phyloP scores from a whole-genome alignment of 257 asterid genomes.

The Agastache rugosa region DNA sequence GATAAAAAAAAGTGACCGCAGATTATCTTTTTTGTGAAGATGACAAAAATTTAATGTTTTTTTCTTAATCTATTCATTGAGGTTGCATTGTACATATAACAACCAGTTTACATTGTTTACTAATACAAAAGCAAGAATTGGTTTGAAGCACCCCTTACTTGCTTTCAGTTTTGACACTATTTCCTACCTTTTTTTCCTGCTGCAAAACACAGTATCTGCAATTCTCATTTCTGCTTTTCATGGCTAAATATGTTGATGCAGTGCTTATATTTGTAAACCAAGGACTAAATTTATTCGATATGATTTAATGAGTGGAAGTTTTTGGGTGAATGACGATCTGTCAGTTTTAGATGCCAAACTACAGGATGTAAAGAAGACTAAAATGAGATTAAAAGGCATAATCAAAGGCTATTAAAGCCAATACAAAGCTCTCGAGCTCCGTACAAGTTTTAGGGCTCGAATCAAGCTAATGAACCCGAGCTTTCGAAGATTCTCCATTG shows the following conservation, averaged over 20 bases:
- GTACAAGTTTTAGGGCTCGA: no score
- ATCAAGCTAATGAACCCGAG: no score
- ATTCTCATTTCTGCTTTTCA: background rate
- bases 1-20: background rate
- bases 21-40: background rate
- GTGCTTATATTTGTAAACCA: background rate
- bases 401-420: no score
- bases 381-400: no score
- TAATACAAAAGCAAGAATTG: background rate
- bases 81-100: no score
- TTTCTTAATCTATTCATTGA: background rate
- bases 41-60: background rate
- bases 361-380: constrained; percentile 6
- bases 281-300: background rate
- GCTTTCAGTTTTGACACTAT: background rate
- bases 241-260: background rate
- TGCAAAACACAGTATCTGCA: background rate
- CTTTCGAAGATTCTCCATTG: no score
- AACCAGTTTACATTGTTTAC: background rate
- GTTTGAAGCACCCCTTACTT: background rate
- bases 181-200: background rate
- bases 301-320: background rate
- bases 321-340: background rate
- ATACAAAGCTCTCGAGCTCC: no score
- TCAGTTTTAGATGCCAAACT: background rate